A percentile compares a stretch with the other conserved stretches of the same genome.
These are phyloP conservation scores for Camelina neglecta DNA, from an alignment of 345 rosid species.

Conservation along the genomic window DNA sequence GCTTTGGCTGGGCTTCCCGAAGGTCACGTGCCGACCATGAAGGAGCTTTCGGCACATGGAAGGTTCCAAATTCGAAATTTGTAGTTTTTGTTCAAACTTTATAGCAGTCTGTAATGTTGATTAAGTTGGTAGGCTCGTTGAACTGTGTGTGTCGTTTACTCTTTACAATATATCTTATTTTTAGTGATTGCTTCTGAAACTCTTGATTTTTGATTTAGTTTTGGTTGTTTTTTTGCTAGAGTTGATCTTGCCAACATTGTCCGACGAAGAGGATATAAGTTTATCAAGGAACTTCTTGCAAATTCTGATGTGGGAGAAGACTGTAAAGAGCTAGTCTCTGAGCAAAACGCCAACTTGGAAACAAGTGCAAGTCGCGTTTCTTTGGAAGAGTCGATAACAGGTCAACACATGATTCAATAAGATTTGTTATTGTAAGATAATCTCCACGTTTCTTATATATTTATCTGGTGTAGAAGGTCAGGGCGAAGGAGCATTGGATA, in stretches of 20 bases:
- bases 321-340: slow-evolving; percentile 33
- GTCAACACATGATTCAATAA: slow-evolving; percentile 45
- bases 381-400: slow-evolving; percentile 44
- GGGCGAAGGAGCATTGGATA: slow-evolving; percentile 41
- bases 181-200: background rate
- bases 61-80: slow-evolving; percentile 53
- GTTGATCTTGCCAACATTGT: slow-evolving; percentile 87
- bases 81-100: background rate
- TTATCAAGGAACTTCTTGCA: slow-evolving; percentile 63
- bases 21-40: slow-evolving; percentile 73
- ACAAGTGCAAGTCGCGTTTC: slow-evolving; percentile 23
- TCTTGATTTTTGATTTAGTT: background rate
- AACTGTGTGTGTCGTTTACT: background rate
- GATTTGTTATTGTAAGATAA: background rate
- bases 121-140: background rate
- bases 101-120: background rate
- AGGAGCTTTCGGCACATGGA: slow-evolving; percentile 79
- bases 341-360: slow-evolving; percentile 31
- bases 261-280: slow-evolving; percentile 86
- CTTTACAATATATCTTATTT: background rate
- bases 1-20: slow-evolving; percentile 66
- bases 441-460: slow-evolving; percentile 19
- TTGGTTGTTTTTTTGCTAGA: slow-evolving; percentile 48
- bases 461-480: slow-evolving; percentile 49
- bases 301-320: slow-evolving; percentile 47